phyloP scores from a whole-genome alignment of 352 stramenopile genomes.

The Globisporangium recalcitrans region DNA sequence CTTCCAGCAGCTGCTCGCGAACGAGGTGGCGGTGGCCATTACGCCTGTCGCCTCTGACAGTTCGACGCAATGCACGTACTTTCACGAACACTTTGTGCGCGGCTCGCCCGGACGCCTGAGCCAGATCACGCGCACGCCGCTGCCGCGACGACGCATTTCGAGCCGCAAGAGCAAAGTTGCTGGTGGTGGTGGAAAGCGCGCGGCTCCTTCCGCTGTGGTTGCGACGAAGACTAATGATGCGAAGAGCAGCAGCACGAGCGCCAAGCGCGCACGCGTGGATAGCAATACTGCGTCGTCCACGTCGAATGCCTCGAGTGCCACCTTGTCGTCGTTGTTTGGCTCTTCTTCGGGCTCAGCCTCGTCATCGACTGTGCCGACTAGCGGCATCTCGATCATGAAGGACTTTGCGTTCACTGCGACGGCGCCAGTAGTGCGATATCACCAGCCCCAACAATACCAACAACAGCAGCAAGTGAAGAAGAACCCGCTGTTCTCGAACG shows the following conservation, averaged over 20 bases:
- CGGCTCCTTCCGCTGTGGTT: not conserved
- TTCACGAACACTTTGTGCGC: conserved; percentile 41
- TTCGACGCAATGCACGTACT: conserved; percentile 22
- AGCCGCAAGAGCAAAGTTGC: conserved; percentile 14
- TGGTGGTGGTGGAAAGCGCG: not conserved
- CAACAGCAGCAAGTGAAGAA: not conserved
- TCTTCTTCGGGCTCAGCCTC: not conserved
- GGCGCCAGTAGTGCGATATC: not conserved
- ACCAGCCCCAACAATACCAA: not conserved
- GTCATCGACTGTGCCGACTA: not conserved
- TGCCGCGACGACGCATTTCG: conserved; percentile 30
- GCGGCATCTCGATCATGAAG: not conserved
- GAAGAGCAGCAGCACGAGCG: conserved; percentile 13
- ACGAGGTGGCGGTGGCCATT: not conserved
- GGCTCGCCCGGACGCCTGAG: conserved; percentile 33
- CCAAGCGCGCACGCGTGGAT: conserved; percentile 13
- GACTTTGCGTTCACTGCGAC: not conserved
- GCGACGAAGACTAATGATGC: not conserved
- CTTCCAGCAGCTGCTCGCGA: conserved; percentile 29
- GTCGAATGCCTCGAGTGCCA: not conserved
- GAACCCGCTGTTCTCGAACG: conserved; percentile 18
- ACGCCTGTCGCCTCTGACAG: conserved; percentile 4
- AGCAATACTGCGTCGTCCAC: not conserved
- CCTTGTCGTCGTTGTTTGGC: not conserved
- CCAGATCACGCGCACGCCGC: conserved; percentile 33